Percentiles rank a stretch among this genome's conserved stretches.
These are phyloP conservation scores for Linnemannia hyalina DNA, from an alignment of 192 early-diverging fungal species.

Conservation along the genomic window DNA sequence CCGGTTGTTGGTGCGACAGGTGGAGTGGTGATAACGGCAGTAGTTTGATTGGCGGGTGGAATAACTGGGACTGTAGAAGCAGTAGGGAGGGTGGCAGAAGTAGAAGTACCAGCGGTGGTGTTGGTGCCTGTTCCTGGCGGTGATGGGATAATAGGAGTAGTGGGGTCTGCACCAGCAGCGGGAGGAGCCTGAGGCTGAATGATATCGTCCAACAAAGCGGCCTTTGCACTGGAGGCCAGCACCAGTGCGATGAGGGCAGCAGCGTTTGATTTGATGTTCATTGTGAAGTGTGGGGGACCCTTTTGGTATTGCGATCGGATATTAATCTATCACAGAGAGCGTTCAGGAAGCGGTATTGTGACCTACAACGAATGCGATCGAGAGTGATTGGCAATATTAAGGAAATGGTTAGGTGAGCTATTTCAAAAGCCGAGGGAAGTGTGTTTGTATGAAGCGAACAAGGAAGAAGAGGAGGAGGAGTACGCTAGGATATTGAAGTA, in stretches of 20 bases:
- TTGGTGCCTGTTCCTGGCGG: background rate
- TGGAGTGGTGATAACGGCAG: too few relatives aligned
- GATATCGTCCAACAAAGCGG: background rate
- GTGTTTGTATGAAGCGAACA: background rate
- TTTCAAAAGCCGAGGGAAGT: background rate
- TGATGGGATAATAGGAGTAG: too few relatives aligned
- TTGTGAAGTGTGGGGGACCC: background rate
- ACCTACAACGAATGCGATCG: background rate
- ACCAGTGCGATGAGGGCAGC: slow-evolving; percentile 17
- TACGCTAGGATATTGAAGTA: background rate
- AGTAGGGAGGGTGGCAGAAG: background rate
- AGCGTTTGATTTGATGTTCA: slow-evolving; percentile 10
- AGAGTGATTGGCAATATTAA: background rate
- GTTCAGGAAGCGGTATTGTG: background rate
- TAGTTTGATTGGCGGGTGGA: too few relatives aligned
- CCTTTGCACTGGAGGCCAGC: slow-evolving; percentile 11
- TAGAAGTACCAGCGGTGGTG: background rate
- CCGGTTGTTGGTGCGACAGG: background rate
- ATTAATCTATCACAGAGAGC: background rate
- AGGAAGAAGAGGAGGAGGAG: background rate
- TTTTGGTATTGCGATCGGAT: background rate
- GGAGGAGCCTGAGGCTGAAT: background rate
- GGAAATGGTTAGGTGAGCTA: background rate
- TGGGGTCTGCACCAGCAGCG: too few relatives aligned
- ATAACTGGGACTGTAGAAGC: too few relatives aligned